Percentiles rank a stretch among this genome's conserved stretches.
These are phyloP conservation scores for Hamamelis virginiana DNA, from an alignment of 164 flowering plant genomes.

Conservation along the genomic window DNA sequence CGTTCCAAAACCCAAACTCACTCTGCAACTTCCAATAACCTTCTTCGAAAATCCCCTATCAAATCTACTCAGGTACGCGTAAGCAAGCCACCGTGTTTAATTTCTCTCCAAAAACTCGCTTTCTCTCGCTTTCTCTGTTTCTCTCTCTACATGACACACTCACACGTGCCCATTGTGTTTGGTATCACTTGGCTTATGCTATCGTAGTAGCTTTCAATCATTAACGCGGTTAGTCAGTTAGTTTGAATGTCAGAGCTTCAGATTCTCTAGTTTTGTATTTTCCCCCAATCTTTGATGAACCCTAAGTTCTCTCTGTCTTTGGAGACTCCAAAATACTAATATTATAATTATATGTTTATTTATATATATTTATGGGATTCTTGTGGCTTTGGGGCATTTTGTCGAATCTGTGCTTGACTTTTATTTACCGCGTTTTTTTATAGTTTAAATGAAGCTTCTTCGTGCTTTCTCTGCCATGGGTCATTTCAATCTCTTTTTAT, in stretches of 20 bases:
- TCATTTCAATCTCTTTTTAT: not conserved
- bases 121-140: not conserved
- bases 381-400: not conserved
- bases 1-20: constrained; percentile 3
- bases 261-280: not conserved
- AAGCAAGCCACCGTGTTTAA: constrained; percentile 2
- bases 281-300: not conserved
- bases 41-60: constrained; percentile 6
- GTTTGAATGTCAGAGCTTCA: constrained; percentile 1
- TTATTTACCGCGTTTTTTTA: constrained; percentile 10
- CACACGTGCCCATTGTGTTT: not conserved
- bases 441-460: constrained; percentile 25
- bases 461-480: constrained; percentile 18
- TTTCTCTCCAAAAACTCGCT: not conserved
- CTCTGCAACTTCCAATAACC: constrained; percentile 12
- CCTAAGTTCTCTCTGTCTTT: not conserved
- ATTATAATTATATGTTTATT: not conserved
- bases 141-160: not conserved
- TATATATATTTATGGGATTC: not conserved
- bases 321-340: not conserved
- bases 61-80: constrained; percentile 3
- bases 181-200: not conserved
- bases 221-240: constrained; percentile 20
- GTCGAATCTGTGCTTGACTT: not conserved
- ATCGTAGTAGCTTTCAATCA: constrained; percentile 2